Base-by-base conservation (phyloP, 2,329 filamentous ascomycete species). In the Colletotrichum orchidophilum region DNA sequence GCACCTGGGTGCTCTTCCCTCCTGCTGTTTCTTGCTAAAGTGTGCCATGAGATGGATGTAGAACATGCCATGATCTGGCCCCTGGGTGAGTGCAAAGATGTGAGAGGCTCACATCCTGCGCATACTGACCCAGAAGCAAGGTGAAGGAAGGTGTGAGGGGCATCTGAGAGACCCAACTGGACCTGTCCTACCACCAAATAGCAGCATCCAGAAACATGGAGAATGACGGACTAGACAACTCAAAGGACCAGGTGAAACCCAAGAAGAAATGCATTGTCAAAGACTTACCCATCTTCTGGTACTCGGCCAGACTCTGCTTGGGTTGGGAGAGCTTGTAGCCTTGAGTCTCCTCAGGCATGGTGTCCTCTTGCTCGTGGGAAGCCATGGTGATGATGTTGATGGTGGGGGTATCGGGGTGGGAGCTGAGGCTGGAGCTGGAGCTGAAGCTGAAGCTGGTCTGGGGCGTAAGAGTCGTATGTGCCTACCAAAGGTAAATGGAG, bases 311-410 rank as follows among this genome's bases (percentile, higher is more conserved):
- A 77, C 94, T 97, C 90, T 98, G 97, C 92, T 98, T 98, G 74
- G 88, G 88, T 90, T 98, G 94, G 76, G 94, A 95, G 80, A 98
- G 93, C 91, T 97, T 98, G 92, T 98, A 98, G 81, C 96, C 96
- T 85, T 95, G 92, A 75, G 95, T 98, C 85, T 92, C 89, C 86
- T 96, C 93, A 74, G 94, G 92, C 83, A 93, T 87, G 76, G 96
- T 90, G 79, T 98, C 96, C 73, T 97, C 94, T 71, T 71, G 68
- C 75, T 92, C 86, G 79, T 89, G 86, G 77, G 90, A 88, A 76
- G 91, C 87, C 92, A 94, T 94, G 77, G 77, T 87, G 82, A 50
- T 46, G 39, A 46, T 33, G 58, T 18, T 33, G 58, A 76, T 71
- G 65, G 73, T 69, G 58, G 71, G 67, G 54, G 72, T 69, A 60